Evolutionary conservation across 768 basidiomycete genomes (phyloP).

Genomic region (Dacryopinax spathularia): DNA sequence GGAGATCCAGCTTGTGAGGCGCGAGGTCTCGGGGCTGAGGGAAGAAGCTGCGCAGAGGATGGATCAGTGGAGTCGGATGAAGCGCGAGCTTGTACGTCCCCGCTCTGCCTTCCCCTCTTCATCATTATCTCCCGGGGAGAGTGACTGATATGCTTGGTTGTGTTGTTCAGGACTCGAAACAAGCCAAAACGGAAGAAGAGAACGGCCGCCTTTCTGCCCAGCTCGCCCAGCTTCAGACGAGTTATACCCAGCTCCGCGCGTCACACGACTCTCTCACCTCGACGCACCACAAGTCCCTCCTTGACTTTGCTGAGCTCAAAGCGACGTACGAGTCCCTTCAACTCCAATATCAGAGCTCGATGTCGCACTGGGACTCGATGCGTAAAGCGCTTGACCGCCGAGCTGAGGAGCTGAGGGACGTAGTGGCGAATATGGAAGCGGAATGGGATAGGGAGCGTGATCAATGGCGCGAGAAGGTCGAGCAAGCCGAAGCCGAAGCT

Average conservation of each 20-base stretch:
- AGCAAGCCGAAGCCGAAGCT: not conserved
- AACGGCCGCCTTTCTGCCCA: conserved; percentile 59
- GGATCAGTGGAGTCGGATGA: conserved; percentile 71
- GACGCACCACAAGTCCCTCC: conserved; percentile 58
- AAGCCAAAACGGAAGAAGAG: conserved; percentile 32
- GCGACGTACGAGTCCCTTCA: conserved; percentile 76
- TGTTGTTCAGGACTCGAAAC: not conserved
- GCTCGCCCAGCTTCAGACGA: conserved; percentile 52
- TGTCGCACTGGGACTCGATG: conserved; percentile 64
- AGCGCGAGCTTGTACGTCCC: conserved; percentile 41
- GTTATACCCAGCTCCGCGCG: conserved; percentile 55
- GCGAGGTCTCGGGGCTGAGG: conserved; percentile 58
- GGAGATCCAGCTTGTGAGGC: conserved; percentile 61
- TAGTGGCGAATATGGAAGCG: conserved; percentile 20
- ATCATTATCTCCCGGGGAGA: conserved; percentile 36
- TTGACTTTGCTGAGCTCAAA: conserved; percentile 56
- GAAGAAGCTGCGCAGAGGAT: conserved; percentile 55
- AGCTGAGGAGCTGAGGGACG: conserved; percentile 52
- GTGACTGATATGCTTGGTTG: not conserved
- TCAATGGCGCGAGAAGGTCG: not conserved
- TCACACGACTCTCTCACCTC: conserved; percentile 67
- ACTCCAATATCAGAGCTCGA: conserved; percentile 71
- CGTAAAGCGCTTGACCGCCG: conserved; percentile 61
- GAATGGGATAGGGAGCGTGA: conserved; percentile 10
- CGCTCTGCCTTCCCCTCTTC: not conserved